Evolutionary conservation across 2,329 filamentous ascomycete genomes (phyloP).

Genomic region (Scedosporium apiospermum): DNA sequence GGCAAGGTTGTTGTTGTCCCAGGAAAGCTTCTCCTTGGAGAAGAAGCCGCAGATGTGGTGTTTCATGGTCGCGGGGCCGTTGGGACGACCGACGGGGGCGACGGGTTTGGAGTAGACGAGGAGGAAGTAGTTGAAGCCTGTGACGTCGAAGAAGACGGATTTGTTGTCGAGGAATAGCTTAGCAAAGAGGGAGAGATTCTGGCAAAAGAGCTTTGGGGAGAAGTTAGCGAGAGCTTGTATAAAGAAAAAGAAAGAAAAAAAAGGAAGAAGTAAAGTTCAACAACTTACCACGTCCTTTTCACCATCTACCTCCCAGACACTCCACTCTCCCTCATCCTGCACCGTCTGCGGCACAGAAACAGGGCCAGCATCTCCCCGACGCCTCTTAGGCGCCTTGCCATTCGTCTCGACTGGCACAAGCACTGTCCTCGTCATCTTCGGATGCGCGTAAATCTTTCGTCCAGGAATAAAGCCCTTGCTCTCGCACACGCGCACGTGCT

Average conservation of each 20-base stretch:
- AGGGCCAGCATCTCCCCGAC: conserved; percentile 19
- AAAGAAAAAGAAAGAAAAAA: neutral
- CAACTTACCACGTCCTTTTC: conserved; percentile 62
- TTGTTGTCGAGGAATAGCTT: conserved; percentile 98
- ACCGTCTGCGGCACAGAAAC: conserved; percentile 13
- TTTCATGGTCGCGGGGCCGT: conserved; percentile 10
- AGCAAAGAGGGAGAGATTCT: conserved; percentile 90
- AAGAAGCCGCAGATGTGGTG: conserved; percentile 82
- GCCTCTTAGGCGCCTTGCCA: conserved; percentile 21
- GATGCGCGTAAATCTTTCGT: conserved; percentile 61
- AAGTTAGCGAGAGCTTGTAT: conserved; percentile 8
- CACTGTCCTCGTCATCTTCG: conserved; percentile 13
- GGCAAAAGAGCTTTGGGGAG: conserved; percentile 62
- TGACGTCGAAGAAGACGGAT: conserved; percentile 94
- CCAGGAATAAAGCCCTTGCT: conserved; percentile 48
- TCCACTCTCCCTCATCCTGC: conserved; percentile 61
- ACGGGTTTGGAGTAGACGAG: conserved; percentile 58
- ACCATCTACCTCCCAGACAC: conserved; percentile 88
- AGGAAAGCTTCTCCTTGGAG: conserved; percentile 96
- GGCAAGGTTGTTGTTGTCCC: conserved; percentile 96
- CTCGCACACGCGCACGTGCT: conserved; percentile 50
- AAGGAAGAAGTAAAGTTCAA: neutral
- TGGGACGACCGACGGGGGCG: conserved; percentile 4
- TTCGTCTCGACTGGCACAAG: neutral
- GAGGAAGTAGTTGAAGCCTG: conserved; percentile 88